phyloP scores from a whole-genome alignment of 441 rosid species.

The California macrophylla region DNA sequence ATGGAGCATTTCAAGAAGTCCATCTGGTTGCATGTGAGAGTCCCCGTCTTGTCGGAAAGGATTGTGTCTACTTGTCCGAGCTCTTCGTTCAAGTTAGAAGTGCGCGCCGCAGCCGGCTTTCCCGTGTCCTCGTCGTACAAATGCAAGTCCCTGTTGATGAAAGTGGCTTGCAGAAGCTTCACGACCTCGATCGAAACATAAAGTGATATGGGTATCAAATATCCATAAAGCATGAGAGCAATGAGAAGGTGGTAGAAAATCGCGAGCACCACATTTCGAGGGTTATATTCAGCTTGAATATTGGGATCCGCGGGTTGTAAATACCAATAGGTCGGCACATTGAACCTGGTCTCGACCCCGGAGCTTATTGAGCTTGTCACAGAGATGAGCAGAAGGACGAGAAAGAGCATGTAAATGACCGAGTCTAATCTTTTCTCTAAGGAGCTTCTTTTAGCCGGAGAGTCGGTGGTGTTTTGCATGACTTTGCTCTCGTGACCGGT shows the following conservation, averaged over 20 bases:
- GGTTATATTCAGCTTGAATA: conserved; percentile 55
- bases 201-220: conserved; percentile 86
- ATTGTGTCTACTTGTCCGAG: conserved; percentile 95
- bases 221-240: conserved; percentile 77
- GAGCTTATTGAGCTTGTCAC: conserved; percentile 60
- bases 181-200: conserved; percentile 93
- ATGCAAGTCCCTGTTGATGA: conserved; percentile 68
- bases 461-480: conserved; percentile 76
- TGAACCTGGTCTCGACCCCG: conserved; percentile 48
- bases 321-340: conserved; percentile 69
- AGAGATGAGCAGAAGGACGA: conserved; percentile 48
- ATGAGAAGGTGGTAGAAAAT: conserved; percentile 59
- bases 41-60: conserved; percentile 94
- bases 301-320: conserved; percentile 52
- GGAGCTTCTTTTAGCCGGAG: conserved; percentile 93
- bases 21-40: conserved; percentile 96
- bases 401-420: conserved; percentile 62
- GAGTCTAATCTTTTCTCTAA: conserved; percentile 76
- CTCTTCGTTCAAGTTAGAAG: conserved; percentile 95
- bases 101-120: conserved; percentile 90
- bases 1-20: conserved; percentile 89
- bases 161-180: conserved; percentile 77
- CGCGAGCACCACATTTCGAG: conserved; percentile 45
- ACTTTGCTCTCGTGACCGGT: conserved; percentile 89
- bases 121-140: conserved; percentile 87